Evolutionary conservation across 805 yeast species (phyloP).

Genomic region (Brettanomyces bruxellensis): DNA sequence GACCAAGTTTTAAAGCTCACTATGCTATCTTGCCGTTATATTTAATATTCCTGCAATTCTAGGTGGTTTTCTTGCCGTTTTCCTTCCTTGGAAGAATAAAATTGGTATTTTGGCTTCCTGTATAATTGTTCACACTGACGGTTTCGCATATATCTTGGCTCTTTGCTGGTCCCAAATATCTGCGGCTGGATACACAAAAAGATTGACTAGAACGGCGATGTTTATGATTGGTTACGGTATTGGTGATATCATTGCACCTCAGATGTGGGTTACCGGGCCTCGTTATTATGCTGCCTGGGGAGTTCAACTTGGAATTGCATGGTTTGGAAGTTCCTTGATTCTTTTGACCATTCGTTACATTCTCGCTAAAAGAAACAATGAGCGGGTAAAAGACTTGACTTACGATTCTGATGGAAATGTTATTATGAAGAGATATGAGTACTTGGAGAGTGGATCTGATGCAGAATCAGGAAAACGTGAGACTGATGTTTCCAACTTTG

Average conservation of each 20-base stretch:
- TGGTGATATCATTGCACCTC: constrained; percentile 44
- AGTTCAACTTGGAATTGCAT: constrained; percentile 40
- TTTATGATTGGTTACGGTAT: constrained; percentile 36
- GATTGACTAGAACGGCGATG: constrained; percentile 35
- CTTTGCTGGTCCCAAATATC: constrained; percentile 25
- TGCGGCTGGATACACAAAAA: constrained; percentile 43
- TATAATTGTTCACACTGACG: constrained; percentile 7
- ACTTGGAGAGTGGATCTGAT: constrained; percentile 14
- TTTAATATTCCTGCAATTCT: constrained; percentile 35
- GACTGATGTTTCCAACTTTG: constrained; percentile 35
- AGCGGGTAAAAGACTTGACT: constrained; percentile 22
- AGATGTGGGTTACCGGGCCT: constrained; percentile 40
- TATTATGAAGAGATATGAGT: constrained; percentile 11
- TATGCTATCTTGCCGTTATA: constrained; percentile 25
- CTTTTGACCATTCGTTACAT: constrained; percentile 33
- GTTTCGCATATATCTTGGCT: constrained; percentile 12
- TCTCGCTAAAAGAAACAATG: constrained; percentile 20
- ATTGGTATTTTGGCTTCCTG: constrained; percentile 30
- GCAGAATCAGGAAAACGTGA: constrained; percentile 21
- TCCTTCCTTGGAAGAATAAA: constrained; percentile 32
- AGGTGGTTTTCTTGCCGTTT: constrained; percentile 34
- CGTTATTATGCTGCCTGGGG: constrained; percentile 39
- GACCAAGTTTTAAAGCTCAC: constrained; percentile 8
- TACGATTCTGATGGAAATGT: constrained; percentile 8
- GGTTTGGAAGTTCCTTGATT: constrained; percentile 33